Evolutionary conservation across 108 stramenopile genomes (phyloP), one percentile per base, ranked within the genome.

Genomic region (Pinguiococcus pyrenoidosus): DNA sequence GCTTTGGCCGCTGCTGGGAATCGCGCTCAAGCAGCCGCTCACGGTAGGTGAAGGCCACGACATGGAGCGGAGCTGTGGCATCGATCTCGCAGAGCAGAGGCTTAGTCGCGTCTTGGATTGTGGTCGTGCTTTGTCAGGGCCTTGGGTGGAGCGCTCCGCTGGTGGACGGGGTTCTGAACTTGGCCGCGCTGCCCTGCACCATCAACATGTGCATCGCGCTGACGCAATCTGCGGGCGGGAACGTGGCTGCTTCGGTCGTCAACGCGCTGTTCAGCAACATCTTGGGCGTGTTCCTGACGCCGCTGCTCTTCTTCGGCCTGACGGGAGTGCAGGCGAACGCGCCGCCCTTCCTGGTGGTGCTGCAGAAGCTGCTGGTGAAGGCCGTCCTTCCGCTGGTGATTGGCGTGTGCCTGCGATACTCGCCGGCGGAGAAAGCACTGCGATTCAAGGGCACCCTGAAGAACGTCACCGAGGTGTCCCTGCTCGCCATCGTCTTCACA

Each of bases 131-230:
- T 14, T 29, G 1, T 26, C 27, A 27, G 2, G 12, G 1, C 10
- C 18, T 29, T 7, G 3, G 26, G 17, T 13, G 3, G 27, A 16
- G 0, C 16, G 13, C 16, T 8, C 60, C 72, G 3, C 62, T 83
- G 4, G 51, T 73, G n/a, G 80, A 81, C 33, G 82, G 82, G 3
- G 43, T 87, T 18, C 51, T 84, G 5, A 77, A 81, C 25, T 27
- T 81, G 60, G 75, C 77, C 17, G 83, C 79, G 29, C 77, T 92
- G 5, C 90, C 90, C 1, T 87, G 85, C 0, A 92, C 90, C 3
- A 77, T 92, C 20, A 92, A 89, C 62, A 89, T 89, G 87, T 87
- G 84, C 51, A 68, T 89, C 50, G 70, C 84, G 41, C 57, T 92
- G 18, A 85, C 90, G 1, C 61, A 80, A 0, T 65, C 80, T 0